Percentiles rank a stretch among this genome's conserved stretches.
Conservation (phyloP, 176 grass and related monocot species). For the Urochloa ruziziensis region DNA sequence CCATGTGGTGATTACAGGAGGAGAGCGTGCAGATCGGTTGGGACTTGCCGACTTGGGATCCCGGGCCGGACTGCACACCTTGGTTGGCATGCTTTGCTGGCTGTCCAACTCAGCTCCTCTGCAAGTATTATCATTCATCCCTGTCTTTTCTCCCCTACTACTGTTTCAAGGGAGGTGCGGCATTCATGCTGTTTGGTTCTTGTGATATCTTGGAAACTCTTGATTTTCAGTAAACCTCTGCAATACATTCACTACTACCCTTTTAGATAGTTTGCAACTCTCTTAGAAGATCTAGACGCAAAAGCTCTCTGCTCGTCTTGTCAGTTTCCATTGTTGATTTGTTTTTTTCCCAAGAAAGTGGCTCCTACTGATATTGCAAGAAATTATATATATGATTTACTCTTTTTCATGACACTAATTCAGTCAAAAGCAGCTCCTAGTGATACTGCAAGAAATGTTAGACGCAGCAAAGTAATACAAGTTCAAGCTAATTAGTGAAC, state of each 20-base stretch:
- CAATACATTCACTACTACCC: background rate
- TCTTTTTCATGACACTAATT: background rate
- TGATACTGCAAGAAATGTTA: background rate
- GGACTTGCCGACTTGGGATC: no score
- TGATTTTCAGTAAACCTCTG: background rate
- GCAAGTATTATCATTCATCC: background rate
- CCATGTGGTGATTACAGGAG: conserved; percentile 39
- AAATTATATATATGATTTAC: no score
- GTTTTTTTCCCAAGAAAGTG: background rate
- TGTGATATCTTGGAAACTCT: background rate
- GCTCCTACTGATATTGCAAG: background rate
- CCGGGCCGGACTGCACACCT: conserved; percentile 17
- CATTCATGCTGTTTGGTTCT: conserved; percentile 19
- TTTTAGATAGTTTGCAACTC: background rate
- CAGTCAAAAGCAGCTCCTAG: background rate
- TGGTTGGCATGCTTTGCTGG: background rate
- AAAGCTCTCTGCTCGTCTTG: background rate
- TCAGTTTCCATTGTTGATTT: background rate
- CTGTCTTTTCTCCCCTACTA: conserved; percentile 6
- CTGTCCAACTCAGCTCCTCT: conserved; percentile 12
- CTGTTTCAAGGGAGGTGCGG: conserved; percentile 5
- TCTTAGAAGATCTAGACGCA: background rate
- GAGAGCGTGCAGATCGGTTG: background rate
- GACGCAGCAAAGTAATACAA: background rate
- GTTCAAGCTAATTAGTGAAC: background rate